Evolutionary conservation across 2,329 filamentous ascomycete species (phyloP).

Genomic region (Trichocomaceae sp.): DNA sequence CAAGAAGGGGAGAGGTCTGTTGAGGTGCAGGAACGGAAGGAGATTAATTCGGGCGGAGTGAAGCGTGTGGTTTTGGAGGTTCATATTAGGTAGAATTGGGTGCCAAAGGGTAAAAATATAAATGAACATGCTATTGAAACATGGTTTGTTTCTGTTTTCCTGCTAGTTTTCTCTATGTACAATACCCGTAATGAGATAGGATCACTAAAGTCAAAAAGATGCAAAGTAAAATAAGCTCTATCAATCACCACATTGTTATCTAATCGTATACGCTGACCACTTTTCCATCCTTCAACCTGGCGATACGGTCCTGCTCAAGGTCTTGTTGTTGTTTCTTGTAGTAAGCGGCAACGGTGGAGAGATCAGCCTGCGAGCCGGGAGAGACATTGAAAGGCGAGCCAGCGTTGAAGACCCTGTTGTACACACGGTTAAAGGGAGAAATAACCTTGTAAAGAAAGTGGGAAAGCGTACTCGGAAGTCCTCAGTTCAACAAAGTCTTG

Average conservation of each 20-base stretch:
- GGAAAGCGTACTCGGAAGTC: conserved; percentile 56
- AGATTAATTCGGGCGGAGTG: conserved; percentile 39
- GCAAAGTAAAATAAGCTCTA: background rate
- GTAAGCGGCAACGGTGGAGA: conserved; percentile 56
- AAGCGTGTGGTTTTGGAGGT: conserved; percentile 40
- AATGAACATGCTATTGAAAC: conserved; percentile 17
- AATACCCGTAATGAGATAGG: conserved; percentile 6
- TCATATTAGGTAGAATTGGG: conserved; percentile 6
- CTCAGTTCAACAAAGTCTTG: conserved; percentile 48
- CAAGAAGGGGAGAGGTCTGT: conserved; percentile 18
- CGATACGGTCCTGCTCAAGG: conserved; percentile 51
- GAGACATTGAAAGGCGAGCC: conserved; percentile 59
- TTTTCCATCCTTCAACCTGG: conserved; percentile 39
- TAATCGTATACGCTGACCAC: conserved; percentile 40
- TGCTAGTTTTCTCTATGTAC: conserved; percentile 9
- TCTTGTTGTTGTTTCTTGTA: conserved; percentile 54
- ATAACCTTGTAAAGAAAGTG: background rate
- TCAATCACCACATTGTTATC: conserved; percentile 8
- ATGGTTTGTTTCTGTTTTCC: background rate
- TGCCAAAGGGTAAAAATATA: conserved; percentile 18
- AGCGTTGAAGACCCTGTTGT: conserved; percentile 53
- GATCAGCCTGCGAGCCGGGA: conserved; percentile 54
- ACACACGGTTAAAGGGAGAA: background rate
- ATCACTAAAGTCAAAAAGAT: background rate
- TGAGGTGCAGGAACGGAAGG: conserved; percentile 26